Conservation (phyloP, 441 rosid genomes). For the Croton laevigatus region DNA sequence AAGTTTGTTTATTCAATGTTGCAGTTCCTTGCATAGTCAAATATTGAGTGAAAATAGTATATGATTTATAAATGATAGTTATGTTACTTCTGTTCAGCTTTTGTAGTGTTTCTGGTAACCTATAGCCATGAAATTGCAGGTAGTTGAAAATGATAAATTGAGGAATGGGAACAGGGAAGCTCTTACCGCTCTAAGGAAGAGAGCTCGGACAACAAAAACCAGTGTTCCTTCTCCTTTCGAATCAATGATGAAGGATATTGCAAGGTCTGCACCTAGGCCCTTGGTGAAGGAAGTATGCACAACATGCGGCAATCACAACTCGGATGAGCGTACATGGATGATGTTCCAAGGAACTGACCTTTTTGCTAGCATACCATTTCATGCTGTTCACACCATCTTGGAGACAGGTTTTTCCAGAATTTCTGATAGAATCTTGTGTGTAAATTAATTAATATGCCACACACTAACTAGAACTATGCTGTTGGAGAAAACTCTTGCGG, state of each 20-base stretch:
- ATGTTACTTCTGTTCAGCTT: neutral
- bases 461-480: neutral
- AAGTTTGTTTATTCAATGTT: neutral
- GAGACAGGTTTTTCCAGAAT: constrained; percentile 50
- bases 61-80: neutral
- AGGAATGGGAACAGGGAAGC: constrained; percentile 82
- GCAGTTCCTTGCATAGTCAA: neutral
- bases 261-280: constrained; percentile 42
- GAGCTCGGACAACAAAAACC: constrained; percentile 69
- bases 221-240: constrained; percentile 64
- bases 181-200: constrained; percentile 68
- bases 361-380: constrained; percentile 67
- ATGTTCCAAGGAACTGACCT: constrained; percentile 69
- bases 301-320: constrained; percentile 69
- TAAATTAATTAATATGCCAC: neutral
- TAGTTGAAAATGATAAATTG: constrained; percentile 65
- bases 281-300: constrained; percentile 75
- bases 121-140: constrained; percentile 32
- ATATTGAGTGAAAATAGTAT: neutral
- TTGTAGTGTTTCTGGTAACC: neutral
- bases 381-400: constrained; percentile 68
- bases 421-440: neutral
- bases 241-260: constrained; percentile 64
- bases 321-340: constrained; percentile 73
- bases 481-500: neutral